These are phyloP conservation scores for Lumnitzera racemosa DNA, from an alignment of 345 rosid genomes.

Conservation along the genomic window DNA sequence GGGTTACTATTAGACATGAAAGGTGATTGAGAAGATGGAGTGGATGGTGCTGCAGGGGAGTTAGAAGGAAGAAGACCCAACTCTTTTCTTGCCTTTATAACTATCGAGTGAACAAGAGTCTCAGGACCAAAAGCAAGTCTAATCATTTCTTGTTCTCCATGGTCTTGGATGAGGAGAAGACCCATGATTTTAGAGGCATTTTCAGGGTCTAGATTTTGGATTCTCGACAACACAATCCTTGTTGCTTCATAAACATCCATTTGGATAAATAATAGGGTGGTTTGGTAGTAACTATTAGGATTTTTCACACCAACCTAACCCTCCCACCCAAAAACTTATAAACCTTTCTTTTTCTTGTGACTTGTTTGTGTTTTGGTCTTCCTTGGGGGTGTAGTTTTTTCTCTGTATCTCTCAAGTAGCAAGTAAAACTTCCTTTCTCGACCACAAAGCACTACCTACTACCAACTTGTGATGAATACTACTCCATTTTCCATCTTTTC, in stretches of 20 bases:
- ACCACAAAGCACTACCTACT: constrained; percentile 42
- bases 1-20: constrained; percentile 24
- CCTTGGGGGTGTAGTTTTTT: constrained; percentile 1
- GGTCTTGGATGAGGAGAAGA: constrained; percentile 79
- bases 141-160: constrained; percentile 94
- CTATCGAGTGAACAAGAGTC: constrained; percentile 62
- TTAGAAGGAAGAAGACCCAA: constrained; percentile 40
- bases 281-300: constrained; percentile 12
- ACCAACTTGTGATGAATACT: constrained; percentile 20
- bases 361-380: constrained; percentile 16
- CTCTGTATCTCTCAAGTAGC: constrained; percentile 11
- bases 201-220: constrained; percentile 70
- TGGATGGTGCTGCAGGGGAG: constrained; percentile 40
- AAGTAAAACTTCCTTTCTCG: constrained; percentile 46
- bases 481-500: constrained; percentile 16
- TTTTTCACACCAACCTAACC: constrained; percentile 23
- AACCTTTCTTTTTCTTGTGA: constrained; percentile 1
- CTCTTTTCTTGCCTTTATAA: constrained; percentile 61
- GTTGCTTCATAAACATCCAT: constrained; percentile 97
- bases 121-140: constrained; percentile 89
- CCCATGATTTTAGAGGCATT: constrained; percentile 96
- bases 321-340: not conserved
- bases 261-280: constrained; percentile 11
- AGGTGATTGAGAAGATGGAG: constrained; percentile 44
- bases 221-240: constrained; percentile 71